Base-by-base conservation (phyloP, 106 monocot genomes). In the Vanilla planifolia region DNA sequence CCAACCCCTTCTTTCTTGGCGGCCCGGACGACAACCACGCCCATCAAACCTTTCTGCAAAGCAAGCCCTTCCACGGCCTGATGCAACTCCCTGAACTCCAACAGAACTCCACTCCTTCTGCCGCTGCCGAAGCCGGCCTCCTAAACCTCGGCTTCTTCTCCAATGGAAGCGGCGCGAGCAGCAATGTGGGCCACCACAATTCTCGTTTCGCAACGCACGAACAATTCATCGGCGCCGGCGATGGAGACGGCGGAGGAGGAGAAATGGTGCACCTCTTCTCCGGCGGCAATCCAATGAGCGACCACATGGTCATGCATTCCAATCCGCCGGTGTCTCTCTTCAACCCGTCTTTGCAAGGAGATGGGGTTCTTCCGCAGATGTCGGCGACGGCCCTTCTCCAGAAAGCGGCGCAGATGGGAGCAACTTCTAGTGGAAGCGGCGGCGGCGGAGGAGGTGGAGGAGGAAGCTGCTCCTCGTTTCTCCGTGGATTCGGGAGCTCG, bases 21-120 rank as follows among this genome's bases (percentile, higher is more conserved):
- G 43, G 43, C 5, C 65, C 64, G 23, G 72, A 66, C 8, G 80
- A 65, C 15, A 42, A 53, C 10, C n/a, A n/a, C n/a, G n/a, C n/a
- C n/a, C n/a, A n/a, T n/a, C n/a, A n/a, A n/a, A n/a, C n/a, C n/a
- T n/a, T n/a, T n/a, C 71, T 89, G 27, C 85, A 81, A 25, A 55
- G 46, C 58, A 82, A 73, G 45, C n/a, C 82, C 2, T 73, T 77
- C 32, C 77, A 85, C 33, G 76, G 76, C 14, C 51, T 85, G 2
- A 80, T 80, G 77, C 85, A 85, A 6, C 77, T 83, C 23, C 80
- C 83, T 5, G 79, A 85, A 19, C 71, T 85, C 55, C 82, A 88
- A 32, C 36, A 35, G 30, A 71, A 19, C 68, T 46, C 43, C 10
- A 28, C 24, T 11, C 6, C 52, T 19, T 47, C 77, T 16, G 60